Base-by-base conservation (phyloP, 495 filamentous ascomycete genomes). In the Penicillium turbatum region DNA sequence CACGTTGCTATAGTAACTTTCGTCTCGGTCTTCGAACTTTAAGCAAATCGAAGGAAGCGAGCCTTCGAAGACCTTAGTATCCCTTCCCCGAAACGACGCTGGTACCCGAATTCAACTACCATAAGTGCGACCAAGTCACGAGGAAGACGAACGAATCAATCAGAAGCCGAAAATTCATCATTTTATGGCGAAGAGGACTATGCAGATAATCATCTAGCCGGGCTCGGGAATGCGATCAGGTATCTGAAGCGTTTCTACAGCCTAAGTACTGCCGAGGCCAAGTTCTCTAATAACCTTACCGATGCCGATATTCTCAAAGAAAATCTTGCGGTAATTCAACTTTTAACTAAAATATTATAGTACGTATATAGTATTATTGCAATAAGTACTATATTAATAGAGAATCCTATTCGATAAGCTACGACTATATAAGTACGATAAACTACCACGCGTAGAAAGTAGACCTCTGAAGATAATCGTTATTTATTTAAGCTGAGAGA, bases 1-100 rank as follows among this genome's bases (percentile, higher is more conserved):
- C 31, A 29, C 39, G 49, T 36, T 44, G 30, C 39, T 53, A 53
- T 32, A 40, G 51, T 53, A 53, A 53, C 39, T 46, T 45, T 42
- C 41, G 21, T 6, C 21, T 24, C 21, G 21, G 21, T 24, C 21
- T 24, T 24, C 21, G 21, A 24, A 24, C 21, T 24, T 24, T 24
- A 2, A 24, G 21, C 21, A 24, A 24, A 24, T 24, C 21, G 21
- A 24, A 24, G 21, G 21, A 24, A 24, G 21, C 21, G 21, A 24
- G 21, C 21, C 21, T 24, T 24, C 2, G 21, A 24, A 4, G 21
- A 24, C 21, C 21, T 24, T 24, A 24, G 21, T 24, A 24, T 24
- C 21, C 21, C 16, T 37, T 39, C 3, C 48, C 37, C 37, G 37
- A 39, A 39, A 19, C 37, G 37, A 39, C 37, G 6, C 37, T 13